Evolutionary conservation across 305 asterid species (phyloP).

Genomic region (Fraxinus angustifolia): DNA sequence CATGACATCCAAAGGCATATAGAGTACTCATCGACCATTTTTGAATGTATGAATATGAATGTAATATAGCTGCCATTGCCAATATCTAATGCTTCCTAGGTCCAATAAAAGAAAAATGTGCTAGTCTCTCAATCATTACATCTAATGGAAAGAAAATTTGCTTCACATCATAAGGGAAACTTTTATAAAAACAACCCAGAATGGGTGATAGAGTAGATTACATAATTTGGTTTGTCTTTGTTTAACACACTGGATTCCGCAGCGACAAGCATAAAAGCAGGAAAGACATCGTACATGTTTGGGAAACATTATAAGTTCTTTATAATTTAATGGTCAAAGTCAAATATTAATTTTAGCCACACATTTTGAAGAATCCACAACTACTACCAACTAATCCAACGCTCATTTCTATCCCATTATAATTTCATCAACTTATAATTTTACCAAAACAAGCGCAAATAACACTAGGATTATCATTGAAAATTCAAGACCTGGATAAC

Average conservation of each 20-base stretch:
- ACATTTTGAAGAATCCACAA: background rate
- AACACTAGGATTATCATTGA: background rate
- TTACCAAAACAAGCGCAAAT: background rate
- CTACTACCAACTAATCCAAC: background rate
- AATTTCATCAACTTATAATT: background rate
- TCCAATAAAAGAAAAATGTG: background rate
- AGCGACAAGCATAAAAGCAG: background rate
- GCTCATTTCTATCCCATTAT: background rate
- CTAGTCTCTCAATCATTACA: background rate
- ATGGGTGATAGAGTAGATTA: background rate
- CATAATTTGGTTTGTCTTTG: background rate
- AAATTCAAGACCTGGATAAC: background rate
- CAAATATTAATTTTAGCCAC: background rate
- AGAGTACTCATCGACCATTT: background rate
- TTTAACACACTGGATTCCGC: background rate
- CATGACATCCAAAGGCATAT: background rate
- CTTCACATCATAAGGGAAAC: background rate
- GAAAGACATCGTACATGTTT: background rate
- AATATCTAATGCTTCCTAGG: slow-evolving; percentile 1
- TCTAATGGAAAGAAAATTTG: background rate
- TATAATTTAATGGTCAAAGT: background rate
- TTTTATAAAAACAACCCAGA: background rate
- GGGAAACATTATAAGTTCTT: background rate
- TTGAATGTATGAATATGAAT: background rate
- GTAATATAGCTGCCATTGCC: background rate